These are phyloP conservation scores for Allium cepa DNA, from an alignment of 106 monocot species.

Conservation along the genomic window DNA sequence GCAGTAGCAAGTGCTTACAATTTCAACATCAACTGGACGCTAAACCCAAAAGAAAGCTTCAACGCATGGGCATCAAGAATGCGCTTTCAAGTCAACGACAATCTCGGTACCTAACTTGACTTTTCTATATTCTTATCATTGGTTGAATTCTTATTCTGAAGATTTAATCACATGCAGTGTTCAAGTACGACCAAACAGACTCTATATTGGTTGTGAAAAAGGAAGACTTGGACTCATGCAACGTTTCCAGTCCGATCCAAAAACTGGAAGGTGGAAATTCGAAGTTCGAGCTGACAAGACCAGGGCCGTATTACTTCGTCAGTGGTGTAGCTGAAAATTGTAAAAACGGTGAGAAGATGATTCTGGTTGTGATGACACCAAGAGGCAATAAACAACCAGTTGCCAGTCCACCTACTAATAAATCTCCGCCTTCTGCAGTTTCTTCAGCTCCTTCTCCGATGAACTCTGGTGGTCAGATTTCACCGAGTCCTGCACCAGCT, in stretches of 20 bases:
- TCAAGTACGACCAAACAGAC: constrained; percentile 59
- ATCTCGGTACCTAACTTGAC: constrained; percentile 20
- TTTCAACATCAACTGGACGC: constrained; percentile 50
- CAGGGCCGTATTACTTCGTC: constrained; percentile 67
- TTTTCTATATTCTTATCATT: neutral
- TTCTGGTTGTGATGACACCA: constrained; percentile 39
- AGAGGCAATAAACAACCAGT: neutral
- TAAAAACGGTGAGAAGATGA: constrained; percentile 51
- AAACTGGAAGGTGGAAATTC: constrained; percentile 36
- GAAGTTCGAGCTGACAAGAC: constrained; percentile 31
- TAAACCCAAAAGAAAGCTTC: constrained; percentile 28
- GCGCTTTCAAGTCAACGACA: constrained; percentile 51
- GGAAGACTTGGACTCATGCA: constrained; percentile 44
- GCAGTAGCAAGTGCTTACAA: constrained; percentile 7
- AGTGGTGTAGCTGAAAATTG: constrained; percentile 44
- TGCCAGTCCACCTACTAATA: neutral
- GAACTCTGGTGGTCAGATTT: neutral
- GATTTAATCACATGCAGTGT: constrained; percentile 27
- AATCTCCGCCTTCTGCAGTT: neutral
- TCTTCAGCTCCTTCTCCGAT: neutral
- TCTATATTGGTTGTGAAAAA: constrained; percentile 66
- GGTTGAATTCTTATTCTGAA: neutral
- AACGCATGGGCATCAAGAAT: constrained; percentile 31
- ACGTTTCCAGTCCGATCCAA: constrained; percentile 28
- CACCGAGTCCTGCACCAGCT: neutral